Percentiles rank a stretch among this genome's conserved stretches.
Conservation (phyloP, 2,329 filamentous ascomycete genomes). For the Penicillium sp. region DNA sequence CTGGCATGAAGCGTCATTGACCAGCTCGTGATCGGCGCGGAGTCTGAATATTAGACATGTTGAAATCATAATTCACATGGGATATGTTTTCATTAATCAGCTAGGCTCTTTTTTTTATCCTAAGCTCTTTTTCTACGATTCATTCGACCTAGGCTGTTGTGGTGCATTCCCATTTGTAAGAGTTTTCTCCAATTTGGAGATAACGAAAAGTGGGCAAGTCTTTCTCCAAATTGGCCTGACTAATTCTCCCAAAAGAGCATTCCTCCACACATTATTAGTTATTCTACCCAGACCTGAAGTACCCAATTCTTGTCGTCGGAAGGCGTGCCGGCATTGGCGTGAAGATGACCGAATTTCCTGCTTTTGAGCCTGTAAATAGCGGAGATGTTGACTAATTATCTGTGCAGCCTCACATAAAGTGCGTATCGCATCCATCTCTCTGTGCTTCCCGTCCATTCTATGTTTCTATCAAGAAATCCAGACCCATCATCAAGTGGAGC, state of each 20-base stretch:
- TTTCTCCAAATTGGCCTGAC: constrained; percentile 19
- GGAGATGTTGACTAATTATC: background rate
- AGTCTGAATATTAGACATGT: background rate
- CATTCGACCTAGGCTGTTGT: background rate
- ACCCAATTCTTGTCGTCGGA: constrained; percentile 1
- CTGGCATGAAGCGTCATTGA: background rate
- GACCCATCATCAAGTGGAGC: constrained; percentile 8
- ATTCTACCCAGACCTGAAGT: no score
- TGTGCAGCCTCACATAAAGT: background rate
- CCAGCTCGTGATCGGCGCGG: constrained; percentile 15
- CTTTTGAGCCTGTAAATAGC: background rate
- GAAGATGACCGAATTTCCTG: background rate
- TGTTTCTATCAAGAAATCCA: background rate
- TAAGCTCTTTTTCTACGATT: background rate
- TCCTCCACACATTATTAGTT: no score
- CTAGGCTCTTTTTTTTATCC: background rate
- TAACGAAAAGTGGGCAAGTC: background rate
- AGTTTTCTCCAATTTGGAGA: background rate
- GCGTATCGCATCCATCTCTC: background rate
- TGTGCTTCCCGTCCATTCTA: background rate
- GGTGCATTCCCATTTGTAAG: background rate
- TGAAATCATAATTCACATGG: background rate
- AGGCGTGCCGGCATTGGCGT: background rate
- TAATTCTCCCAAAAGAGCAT: background rate
- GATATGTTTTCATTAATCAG: background rate